Percentiles rank a stretch among this genome's conserved stretches.
Conservation (phyloP, 345 rosid genomes). For the Murraya paniculata region DNA sequence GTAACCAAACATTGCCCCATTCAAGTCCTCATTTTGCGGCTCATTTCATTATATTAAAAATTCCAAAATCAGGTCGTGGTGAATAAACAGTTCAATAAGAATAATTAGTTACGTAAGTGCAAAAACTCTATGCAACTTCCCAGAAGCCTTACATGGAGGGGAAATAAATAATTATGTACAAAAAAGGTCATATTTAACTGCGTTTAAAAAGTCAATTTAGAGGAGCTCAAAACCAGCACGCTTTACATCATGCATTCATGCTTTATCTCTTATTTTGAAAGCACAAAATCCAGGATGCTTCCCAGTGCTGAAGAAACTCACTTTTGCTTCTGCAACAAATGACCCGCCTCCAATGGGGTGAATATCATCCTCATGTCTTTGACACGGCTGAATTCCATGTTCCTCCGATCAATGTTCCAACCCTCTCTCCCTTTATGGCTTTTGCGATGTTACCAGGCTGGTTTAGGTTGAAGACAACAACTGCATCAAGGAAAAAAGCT, state of each 20-base stretch:
- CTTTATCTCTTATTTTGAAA: no score
- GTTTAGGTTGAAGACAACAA: constrained; percentile 83
- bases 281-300: constrained; percentile 7
- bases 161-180: not conserved
- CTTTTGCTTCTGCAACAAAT: constrained; percentile 1
- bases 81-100: not conserved
- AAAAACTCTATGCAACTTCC: not conserved
- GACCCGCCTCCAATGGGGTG: not conserved
- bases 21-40: not conserved
- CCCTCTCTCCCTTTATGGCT: constrained; percentile 88
- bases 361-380: constrained; percentile 23
- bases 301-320: not conserved
- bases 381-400: constrained; percentile 42
- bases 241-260: not conserved
- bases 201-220: not conserved
- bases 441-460: constrained; percentile 78
- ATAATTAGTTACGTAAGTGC: not conserved
- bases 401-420: constrained; percentile 82
- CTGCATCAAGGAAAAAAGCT: constrained; percentile 37
- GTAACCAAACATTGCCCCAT: not conserved
- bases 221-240: not conserved
- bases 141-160: not conserved
- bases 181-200: not conserved
- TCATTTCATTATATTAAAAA: not conserved
- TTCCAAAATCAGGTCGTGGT: not conserved